Base-by-base conservation (phyloP, 768 basidiomycete genomes). In the Kondoa malvinella region DNA sequence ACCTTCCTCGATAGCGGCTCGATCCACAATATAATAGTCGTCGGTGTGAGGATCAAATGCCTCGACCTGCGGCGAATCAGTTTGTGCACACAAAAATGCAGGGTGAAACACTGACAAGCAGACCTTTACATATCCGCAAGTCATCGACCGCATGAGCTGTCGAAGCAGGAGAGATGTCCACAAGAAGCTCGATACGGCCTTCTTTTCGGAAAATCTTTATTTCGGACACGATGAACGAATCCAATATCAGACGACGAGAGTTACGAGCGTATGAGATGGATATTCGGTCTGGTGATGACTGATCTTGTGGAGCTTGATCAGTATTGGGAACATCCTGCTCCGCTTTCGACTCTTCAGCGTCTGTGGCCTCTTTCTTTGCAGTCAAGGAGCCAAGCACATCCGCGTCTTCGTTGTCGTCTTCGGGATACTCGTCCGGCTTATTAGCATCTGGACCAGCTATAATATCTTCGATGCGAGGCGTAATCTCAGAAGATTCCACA, bases 191-290 rank as follows among this genome's bases (percentile, higher is more conserved):
- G 67, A 96, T 88, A 40, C 86, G 85, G 34, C 89, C 92, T 65
- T 89, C 87, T 33, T 81, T 81, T 56, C 95, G 82, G 77, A 83
- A 87, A 12, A 99, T 83, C 72, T 84, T 86, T 66, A 99, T 81
- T 62, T 81, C 82, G 56, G 89, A 84, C 26, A 97, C 89, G 31
- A 87, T 84, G 71, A 87, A 87, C 1, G 94, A 88, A 76, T 97
- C 87, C 68, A 97, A 81, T 30, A 95, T 86, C 63, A 99, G 80
- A 56, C 95, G 82, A 62, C 89, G 81, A 68, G 86, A 86, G 63
- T 90, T 91, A 57, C 86, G 86, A 67, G 91, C 90, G 77, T 95
- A 99, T 0, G 94, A 87, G 76, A 97, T 91, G 4, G 92, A 95
- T n/a, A 99, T 71, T 25, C 80, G 74, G 66, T 80, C 72, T 1